Base-by-base conservation (phyloP, 2,329 filamentous ascomycete species). In the Colletotrichum sidae region DNA sequence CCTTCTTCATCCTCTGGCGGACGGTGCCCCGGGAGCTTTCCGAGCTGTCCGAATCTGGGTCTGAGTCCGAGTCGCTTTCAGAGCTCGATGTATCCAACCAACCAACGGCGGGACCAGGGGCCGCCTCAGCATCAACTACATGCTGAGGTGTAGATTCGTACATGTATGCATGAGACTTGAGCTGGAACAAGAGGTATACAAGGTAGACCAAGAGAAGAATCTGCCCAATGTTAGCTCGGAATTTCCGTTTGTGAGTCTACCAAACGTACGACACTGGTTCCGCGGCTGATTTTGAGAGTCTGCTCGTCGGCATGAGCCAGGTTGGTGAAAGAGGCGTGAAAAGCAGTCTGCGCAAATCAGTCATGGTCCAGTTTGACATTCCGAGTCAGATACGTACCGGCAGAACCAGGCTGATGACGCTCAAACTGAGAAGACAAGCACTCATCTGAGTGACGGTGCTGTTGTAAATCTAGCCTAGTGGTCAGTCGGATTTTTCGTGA, bases 371-470 rank as follows among this genome's bases (percentile, higher is more conserved):
- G 10, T n/a, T 15, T 8, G 12, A 4, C 6, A 9, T 15, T n/a
- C 13, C 7, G 8, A 8, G 15, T n/a, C 25, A 25, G 10, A 41
- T 12, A 78, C 87, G 71, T 79, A 92, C 90, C 1, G 94, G 94
- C 11, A 97, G 80, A 34, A 97, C 86, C 25, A 97, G 83, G 81
- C 94, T 97, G 79, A 93, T 94, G 67, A 97, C 94, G 74, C 92
- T 94, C 77, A 97, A 79, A 82, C 93, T 96, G 70, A 97, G 86
- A 71, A 97, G 84, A 80, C 93, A 97, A 55, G 94, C 94, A 75
- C 93, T 97, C 93, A 97, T 97, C 76, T 97, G 94, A 1, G 94
- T 97, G 64, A 97, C 93, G 25, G 93, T 97, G 79, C 90, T 96
- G 80, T 97, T 97, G 80, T 97, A 97, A 68, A 97, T 90, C 87